Percentiles rank a stretch among this genome's conserved stretches.
Evolutionary conservation across 148 eudicot species (phyloP).

Genomic region (Camellia japonica): DNA sequence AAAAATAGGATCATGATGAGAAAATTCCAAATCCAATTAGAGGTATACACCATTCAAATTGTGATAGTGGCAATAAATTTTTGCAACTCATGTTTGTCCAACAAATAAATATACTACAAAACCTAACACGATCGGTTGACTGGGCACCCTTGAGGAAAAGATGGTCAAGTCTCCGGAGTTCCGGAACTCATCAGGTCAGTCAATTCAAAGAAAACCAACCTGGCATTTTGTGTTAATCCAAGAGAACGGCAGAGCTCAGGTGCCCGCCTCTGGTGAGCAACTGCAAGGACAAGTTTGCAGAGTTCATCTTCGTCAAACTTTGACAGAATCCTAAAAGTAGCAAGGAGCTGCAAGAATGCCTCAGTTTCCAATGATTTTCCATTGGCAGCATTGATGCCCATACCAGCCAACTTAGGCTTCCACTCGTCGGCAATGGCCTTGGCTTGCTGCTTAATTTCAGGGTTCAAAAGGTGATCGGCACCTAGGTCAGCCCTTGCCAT

Average conservation of each 20-base stretch:
- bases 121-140: slow-evolving; percentile 5
- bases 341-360: slow-evolving; percentile 66
- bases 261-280: slow-evolving; percentile 57
- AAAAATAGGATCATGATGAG: neutral
- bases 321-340: slow-evolving; percentile 66
- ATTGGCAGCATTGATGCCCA: slow-evolving; percentile 52
- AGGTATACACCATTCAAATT: neutral
- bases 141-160: slow-evolving; percentile 8
- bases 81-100: neutral
- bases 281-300: slow-evolving; percentile 64
- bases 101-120: neutral
- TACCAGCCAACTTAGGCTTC: slow-evolving; percentile 58
- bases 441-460: slow-evolving; percentile 60
- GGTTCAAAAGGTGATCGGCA: slow-evolving; percentile 41
- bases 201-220: slow-evolving; percentile 63
- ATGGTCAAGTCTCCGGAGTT: slow-evolving; percentile 21
- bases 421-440: slow-evolving; percentile 59
- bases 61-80: neutral
- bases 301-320: slow-evolving; percentile 60
- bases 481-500: slow-evolving; percentile 49
- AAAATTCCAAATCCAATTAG: neutral
- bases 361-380: slow-evolving; percentile 61
- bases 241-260: slow-evolving; percentile 74
- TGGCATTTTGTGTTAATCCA: slow-evolving; percentile 64
- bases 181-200: slow-evolving; percentile 33